These are phyloP conservation scores for Ephemerocybe angulata DNA, from an alignment of 768 basidiomycete species.

Conservation along the genomic window DNA sequence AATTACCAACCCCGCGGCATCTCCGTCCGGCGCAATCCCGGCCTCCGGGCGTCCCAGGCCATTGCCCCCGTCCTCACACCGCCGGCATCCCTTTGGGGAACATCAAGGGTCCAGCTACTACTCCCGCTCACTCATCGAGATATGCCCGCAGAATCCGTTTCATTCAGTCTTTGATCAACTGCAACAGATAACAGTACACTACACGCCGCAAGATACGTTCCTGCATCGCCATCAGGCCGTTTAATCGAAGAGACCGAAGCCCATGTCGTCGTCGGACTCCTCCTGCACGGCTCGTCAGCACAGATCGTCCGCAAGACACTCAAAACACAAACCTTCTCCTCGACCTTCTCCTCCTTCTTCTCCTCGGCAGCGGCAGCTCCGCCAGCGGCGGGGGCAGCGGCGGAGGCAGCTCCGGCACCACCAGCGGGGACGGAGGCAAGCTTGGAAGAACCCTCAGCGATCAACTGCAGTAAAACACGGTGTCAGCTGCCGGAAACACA, in stretches of 20 bases:
- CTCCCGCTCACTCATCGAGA: too few species aligned
- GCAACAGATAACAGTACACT: conserved; percentile 5
- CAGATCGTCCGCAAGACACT: neutral
- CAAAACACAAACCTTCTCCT: conserved; percentile 66
- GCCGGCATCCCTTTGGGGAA: conserved; percentile 26
- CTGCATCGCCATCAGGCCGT: conserved; percentile 9
- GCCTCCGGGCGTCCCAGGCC: conserved; percentile 21
- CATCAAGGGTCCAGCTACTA: neutral
- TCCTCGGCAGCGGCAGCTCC: conserved; percentile 60
- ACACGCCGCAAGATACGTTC: neutral
- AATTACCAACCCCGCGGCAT: neutral
- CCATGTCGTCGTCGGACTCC: conserved; percentile 98
- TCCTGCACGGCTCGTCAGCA: conserved; percentile 45
- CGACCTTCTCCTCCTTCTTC: conserved; percentile 86
- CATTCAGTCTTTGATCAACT: neutral
- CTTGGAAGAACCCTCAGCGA: conserved; percentile 88
- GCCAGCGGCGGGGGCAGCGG: conserved; percentile 48
- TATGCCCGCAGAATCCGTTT: neutral
- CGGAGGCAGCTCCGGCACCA: conserved; percentile 70
- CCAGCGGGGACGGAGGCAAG: conserved; percentile 97
- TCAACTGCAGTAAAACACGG: conserved; percentile 62
- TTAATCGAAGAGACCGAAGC: conserved; percentile 98
- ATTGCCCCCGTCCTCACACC: conserved; percentile 16
- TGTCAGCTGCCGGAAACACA: conserved; percentile 4
- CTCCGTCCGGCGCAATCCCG: conserved; percentile 1